Percentiles rank a stretch among this genome's conserved stretches.
Evolutionary conservation across 2,329 filamentous ascomycete genomes (phyloP).

Genomic region (Eurotiales sp.): DNA sequence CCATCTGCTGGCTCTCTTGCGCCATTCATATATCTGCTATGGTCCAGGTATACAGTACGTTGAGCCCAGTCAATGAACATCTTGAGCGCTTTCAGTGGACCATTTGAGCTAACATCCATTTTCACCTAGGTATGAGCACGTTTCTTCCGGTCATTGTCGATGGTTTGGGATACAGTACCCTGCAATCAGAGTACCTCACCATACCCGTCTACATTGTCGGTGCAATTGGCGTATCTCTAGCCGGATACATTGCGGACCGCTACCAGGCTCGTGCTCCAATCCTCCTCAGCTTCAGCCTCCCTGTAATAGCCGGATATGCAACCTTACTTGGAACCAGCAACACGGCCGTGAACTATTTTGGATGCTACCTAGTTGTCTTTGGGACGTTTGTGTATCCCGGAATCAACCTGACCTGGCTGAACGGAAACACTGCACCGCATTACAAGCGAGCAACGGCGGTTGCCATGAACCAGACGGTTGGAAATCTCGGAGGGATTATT

Average conservation of each 20-base stretch:
- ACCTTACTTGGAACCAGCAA: not conserved
- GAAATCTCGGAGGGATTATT: conserved; percentile 65
- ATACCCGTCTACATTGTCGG: conserved; percentile 23
- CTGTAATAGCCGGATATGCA: not conserved
- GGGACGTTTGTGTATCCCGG: conserved; percentile 18
- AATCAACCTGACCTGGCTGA: conserved; percentile 15
- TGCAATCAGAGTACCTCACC: conserved; percentile 42
- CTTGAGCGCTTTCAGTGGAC: not conserved
- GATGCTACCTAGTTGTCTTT: not conserved
- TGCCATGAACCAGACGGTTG: conserved; percentile 25
- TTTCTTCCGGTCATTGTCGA: conserved; percentile 39
- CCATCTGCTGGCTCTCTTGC: conserved; percentile 30
- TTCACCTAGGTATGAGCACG: conserved; percentile 28
- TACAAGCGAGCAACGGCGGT: conserved; percentile 42
- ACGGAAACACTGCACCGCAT: not conserved
- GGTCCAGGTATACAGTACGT: not conserved
- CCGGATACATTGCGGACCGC: conserved; percentile 19
- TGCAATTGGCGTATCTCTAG: conserved; percentile 21
- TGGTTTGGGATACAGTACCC: conserved; percentile 39
- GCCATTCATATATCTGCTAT: not conserved
- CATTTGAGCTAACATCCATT: no score
- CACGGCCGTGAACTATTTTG: not conserved
- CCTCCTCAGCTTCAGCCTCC: not conserved
- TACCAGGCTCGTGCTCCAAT: conserved; percentile 24
- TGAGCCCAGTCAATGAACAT: no score